phyloP scores from a whole-genome alignment of 306 rosid species.

The Heteromeles arbutifolia region DNA sequence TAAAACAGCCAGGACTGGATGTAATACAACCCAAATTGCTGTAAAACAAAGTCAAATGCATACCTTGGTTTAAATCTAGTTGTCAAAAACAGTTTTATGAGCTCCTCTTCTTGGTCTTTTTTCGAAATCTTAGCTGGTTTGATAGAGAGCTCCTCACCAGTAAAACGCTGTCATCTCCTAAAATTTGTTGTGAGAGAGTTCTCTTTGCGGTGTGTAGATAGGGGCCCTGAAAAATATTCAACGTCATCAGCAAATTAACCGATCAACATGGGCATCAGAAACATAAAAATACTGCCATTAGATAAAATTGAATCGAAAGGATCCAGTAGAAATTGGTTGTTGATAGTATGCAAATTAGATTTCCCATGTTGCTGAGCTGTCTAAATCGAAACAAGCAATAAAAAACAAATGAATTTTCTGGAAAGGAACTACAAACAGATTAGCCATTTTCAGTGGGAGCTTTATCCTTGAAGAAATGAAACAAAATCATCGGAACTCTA shows the following conservation, averaged over 20 bases:
- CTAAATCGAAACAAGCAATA: neutral
- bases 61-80: conserved; percentile 74
- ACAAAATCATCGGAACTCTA: neutral
- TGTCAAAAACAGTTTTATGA: conserved; percentile 42
- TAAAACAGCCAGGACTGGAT: neutral
- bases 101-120: conserved; percentile 49
- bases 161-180: conserved; percentile 67
- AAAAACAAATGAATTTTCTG: neutral
- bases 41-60: neutral
- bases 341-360: neutral
- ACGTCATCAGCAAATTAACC: neutral
- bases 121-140: conserved; percentile 28
- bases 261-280: neutral
- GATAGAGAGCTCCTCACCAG: conserved; percentile 30
- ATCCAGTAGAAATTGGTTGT: neutral
- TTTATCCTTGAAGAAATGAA: neutral
- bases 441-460: neutral
- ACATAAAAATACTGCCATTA: neutral
- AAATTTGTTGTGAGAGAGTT: conserved; percentile 55
- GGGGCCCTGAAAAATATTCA: conserved; percentile 49
- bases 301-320: neutral
- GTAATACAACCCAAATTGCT: neutral
- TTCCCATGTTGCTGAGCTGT: neutral
- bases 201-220: conserved; percentile 18
- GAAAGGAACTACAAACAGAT: neutral